Base-by-base conservation (phyloP, 352 stramenopile species). In the Pythium sukuiense region DNA sequence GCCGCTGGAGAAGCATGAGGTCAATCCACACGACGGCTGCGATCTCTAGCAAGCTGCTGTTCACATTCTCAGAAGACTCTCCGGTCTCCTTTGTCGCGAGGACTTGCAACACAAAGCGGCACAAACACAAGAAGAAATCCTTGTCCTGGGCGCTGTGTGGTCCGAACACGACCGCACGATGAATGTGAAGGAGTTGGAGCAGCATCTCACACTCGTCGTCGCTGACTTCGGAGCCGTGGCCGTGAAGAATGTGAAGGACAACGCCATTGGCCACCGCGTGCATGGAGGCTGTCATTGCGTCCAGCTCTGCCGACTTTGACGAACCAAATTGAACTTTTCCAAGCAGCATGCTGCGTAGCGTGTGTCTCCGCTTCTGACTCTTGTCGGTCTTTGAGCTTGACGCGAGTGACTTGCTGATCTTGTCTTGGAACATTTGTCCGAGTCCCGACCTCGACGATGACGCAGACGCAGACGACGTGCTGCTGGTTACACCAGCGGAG, bases 11-110 rank as follows among this genome's bases (percentile, higher is more conserved):
- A 30, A 77, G 62, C 65, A 90, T 81, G 24, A 92, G 55, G 66
- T 92, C 84, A 30, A 88, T 81, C 84, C 81, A 92, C 9, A 92
- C 46, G 13, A 83, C 75, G 1, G 71, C 69, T 20, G 84, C 76
- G 9, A 74, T 70, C 57, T 90, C 73, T 65, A 87, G 81, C 30
- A 92, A 68, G 3, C 43, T 24, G 8, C 14, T 55, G n/a, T 66
- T 73, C 82, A 11, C 70, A 46, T 26, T 81, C 71, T 27, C 46
- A 54, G 29, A 12, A 32, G 16, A 52, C 20, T 33, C 26, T 11
- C 20, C 37, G 18, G 9, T 62, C 29, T 13, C 37, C 24, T 30
- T 54, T 20, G 59, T 37, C 7, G 60, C 27, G 13, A 92, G 20
- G 2, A 90, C 59, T 33, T 90, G 84, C 39, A 92, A 64, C 30